Evolutionary conservation across 768 basidiomycete species (phyloP), one percentile per base, ranked within the genome.

Genomic region (Macrolepiota fuliginosa): DNA sequence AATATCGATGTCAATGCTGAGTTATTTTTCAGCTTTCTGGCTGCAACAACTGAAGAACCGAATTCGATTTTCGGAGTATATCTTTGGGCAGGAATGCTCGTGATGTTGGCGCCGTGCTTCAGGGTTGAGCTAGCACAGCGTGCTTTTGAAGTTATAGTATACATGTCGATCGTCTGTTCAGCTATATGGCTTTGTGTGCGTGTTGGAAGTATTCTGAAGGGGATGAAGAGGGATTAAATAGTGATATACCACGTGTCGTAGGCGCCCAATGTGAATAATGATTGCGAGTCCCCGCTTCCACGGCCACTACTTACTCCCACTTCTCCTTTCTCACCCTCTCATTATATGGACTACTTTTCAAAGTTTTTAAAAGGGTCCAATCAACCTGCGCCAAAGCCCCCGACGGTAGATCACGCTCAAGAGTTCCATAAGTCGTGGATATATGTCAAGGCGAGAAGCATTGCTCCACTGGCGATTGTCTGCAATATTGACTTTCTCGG

Each of bases 401-500:
- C 60, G 10, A 72, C 77, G 46, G 77, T 86, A 19, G 92, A 94
- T 70, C 84, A 86, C 74, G 81, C 86, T 17, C 81, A 80, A 37
- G 90, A 91, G 66, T 93, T 94, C 70, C 83, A 85, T 65, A 83
- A 74, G 63, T 90, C 91, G 63, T 94, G 92, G 92, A 80, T 79
- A 63, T 72, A 80, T 42, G 80, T 93, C 74, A 88, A 90, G 80
- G 92, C 90, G 49, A 49, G 74, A 63, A 52, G 10, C 12, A 7
- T 24, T 9, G 19, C 39, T 50, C 54, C 15, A 46, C 62, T 42
- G 11, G 46, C 19, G 25, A 56, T 13, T 40, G 27, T 58, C 32
- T 25, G 13, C 51, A 11, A n/a, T 19, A 42, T 35, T 37, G 42
- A 32, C 12, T 36, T 49, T 22, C n/a, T 17, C 39, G 56, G 57